Percentiles rank a stretch among this genome's conserved stretches.
Conservation (phyloP, 2,329 filamentous ascomycete genomes). For the Waltergamsia citrina region DNA sequence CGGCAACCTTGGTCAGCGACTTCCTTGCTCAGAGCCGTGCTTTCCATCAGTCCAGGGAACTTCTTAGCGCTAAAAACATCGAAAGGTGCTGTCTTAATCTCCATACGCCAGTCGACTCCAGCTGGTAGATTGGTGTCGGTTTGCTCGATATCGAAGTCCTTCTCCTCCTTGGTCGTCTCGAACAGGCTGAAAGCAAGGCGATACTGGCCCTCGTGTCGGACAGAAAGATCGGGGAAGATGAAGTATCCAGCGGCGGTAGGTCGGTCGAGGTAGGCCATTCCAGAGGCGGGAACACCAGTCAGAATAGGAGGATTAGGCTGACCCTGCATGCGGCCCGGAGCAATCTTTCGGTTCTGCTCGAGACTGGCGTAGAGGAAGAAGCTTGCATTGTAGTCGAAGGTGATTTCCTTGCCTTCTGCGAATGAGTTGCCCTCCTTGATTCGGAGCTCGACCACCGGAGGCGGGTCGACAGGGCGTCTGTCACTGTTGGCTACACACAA, state of each 20-base stretch:
- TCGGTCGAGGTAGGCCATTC: conserved; percentile 91
- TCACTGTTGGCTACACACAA: conserved; percentile 41
- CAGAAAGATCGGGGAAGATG: conserved; percentile 92
- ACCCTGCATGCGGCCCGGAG: conserved; percentile 65
- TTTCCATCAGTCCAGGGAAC: conserved; percentile 88
- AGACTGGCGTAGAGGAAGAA: conserved; percentile 96
- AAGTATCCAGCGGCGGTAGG: conserved; percentile 80
- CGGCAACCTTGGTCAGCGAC: conserved; percentile 96
- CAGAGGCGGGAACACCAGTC: conserved; percentile 88
- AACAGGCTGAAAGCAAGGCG: conserved; percentile 87
- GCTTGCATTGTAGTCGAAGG: conserved; percentile 89
- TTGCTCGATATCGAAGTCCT: conserved; percentile 59
- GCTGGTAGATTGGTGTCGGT: conserved; percentile 34
- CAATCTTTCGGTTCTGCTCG: conserved; percentile 75
- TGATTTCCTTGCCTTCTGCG: conserved; percentile 58
- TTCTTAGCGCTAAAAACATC: conserved; percentile 95
- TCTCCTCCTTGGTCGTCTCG: conserved; percentile 80
- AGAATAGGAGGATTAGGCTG: conserved; percentile 71
- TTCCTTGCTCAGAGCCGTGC: conserved; percentile 77
- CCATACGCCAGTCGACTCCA: conserved; percentile 72
- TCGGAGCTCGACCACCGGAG: conserved; percentile 84
- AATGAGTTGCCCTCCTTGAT: conserved; percentile 66
- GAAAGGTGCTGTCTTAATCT: conserved; percentile 82
- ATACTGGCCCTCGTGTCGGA: conserved; percentile 91
- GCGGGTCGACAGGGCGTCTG: conserved; percentile 85